Evolutionary conservation across 495 filamentous ascomycete genomes (phyloP).

Genomic region (Aspergillus conjunctus): DNA sequence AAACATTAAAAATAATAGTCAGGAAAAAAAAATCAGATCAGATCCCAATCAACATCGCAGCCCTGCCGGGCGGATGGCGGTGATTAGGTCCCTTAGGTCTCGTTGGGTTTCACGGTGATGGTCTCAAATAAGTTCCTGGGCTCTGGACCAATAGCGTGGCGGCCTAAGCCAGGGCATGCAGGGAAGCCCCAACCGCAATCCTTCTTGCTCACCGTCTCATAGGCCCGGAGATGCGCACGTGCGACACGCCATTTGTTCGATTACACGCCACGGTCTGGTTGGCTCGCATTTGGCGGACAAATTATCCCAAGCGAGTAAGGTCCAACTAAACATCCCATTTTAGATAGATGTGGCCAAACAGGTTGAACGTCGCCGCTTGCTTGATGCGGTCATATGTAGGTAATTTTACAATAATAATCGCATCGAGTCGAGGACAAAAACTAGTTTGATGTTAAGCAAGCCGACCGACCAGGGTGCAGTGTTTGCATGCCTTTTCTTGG

Average conservation of each 20-base stretch:
- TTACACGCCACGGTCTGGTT: slow-evolving; percentile 12
- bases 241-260: slow-evolving; percentile 17
- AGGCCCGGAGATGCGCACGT: slow-evolving; percentile 22
- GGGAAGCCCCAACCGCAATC: background rate
- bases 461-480: too few relatives aligned
- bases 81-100: background rate
- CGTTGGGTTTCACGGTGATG: background rate
- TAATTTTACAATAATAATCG: background rate
- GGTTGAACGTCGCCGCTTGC: background rate
- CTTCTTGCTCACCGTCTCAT: slow-evolving; percentile 7
- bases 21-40: background rate
- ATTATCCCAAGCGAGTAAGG: slow-evolving; percentile 3
- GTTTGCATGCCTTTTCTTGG: background rate
- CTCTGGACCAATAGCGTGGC: slow-evolving; percentile 4
- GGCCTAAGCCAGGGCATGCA: background rate
- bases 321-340: background rate
- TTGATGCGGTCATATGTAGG: slow-evolving; percentile 7
- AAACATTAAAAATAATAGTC: background rate
- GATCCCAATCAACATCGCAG: background rate
- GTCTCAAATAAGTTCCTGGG: background rate
- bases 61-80: slow-evolving; percentile 6
- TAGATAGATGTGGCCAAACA: background rate
- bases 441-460: background rate
- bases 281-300: slow-evolving; percentile 7
- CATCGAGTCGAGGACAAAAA: background rate